Evolutionary conservation across 352 stramenopile genomes (phyloP).

Genomic region (Phytophthora gonapodyides): DNA sequence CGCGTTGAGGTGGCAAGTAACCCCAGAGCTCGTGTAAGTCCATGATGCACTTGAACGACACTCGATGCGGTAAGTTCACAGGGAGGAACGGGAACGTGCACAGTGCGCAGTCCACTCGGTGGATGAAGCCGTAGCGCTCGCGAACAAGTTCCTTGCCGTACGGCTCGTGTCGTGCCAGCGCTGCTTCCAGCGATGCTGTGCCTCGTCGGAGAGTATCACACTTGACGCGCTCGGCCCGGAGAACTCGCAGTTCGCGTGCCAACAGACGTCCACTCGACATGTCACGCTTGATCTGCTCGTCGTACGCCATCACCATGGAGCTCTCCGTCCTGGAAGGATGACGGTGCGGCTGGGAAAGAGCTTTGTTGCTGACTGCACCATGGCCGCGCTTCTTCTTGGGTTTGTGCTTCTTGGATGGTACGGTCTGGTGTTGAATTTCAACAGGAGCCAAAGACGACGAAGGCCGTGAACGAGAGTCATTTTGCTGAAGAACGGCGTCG

Average conservation of each 20-base stretch:
- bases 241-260: conserved; percentile 55
- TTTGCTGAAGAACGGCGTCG: conserved; percentile 1
- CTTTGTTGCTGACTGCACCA: conserved; percentile 25
- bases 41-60: conserved; percentile 83
- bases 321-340: conserved; percentile 36
- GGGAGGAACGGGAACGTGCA: conserved; percentile 60
- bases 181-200: conserved; percentile 23
- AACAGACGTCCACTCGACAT: conserved; percentile 45
- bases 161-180: conserved; percentile 41
- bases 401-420: conserved; percentile 27
- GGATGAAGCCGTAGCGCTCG: conserved; percentile 64
- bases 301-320: conserved; percentile 43
- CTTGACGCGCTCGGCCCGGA: conserved; percentile 48
- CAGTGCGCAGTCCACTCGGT: conserved; percentile 65
- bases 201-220: conserved; percentile 27
- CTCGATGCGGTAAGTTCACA: conserved; percentile 66
- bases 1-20: conserved; percentile 53
- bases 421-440: conserved; percentile 17
- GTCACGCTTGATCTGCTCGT: conserved; percentile 54
- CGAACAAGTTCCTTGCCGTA: conserved; percentile 58
- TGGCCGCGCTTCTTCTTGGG: conserved; percentile 31
- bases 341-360: neutral
- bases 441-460: conserved; percentile 24
- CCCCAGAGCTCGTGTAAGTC: conserved; percentile 67
- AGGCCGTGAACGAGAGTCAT: conserved; percentile 7